These are phyloP conservation scores for Solanum arcanum DNA, from an alignment of 257 asterid species.

Conservation along the genomic window DNA sequence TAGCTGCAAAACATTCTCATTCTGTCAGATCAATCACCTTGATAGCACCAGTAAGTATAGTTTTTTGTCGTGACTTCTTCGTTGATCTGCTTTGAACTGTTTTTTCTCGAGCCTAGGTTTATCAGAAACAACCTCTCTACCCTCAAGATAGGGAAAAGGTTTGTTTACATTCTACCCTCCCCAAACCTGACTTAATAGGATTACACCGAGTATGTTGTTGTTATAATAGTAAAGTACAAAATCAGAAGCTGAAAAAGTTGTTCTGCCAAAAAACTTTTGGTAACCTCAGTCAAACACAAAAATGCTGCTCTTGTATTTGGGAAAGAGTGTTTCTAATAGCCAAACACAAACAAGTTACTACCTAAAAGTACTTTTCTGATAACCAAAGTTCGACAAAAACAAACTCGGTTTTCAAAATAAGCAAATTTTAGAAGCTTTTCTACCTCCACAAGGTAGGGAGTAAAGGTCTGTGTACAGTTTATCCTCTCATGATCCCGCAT, in stretches of 20 bases:
- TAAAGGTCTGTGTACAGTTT: neutral
- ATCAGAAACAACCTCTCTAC: neutral
- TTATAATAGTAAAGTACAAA: neutral
- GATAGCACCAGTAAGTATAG: slow-evolving; percentile 57
- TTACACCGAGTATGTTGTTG: neutral
- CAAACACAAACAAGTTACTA: too few species aligned
- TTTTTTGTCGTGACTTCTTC: neutral
- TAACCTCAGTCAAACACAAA: neutral
- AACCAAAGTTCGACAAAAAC: neutral
- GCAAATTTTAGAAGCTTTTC: neutral
- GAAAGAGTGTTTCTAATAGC: neutral
- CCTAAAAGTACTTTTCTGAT: neutral
- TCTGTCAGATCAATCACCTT: slow-evolving; percentile 49
- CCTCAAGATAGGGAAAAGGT: neutral
- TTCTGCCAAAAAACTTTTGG: too few species aligned
- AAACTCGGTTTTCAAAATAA: neutral
- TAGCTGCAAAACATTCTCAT: slow-evolving; percentile 43
- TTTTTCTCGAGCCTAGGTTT: neutral
- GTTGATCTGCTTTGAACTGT: neutral
- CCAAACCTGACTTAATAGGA: neutral
- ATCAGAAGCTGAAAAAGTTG: too few species aligned
- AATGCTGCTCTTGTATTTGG: neutral
- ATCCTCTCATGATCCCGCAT: neutral
- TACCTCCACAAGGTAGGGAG: neutral
- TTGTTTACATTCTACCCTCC: neutral